A percentile compares a stretch with the other conserved stretches of the same genome.
These are phyloP conservation scores for Diaporthe eres DNA, from an alignment of 2,329 filamentous ascomycete genomes.

Conservation along the genomic window DNA sequence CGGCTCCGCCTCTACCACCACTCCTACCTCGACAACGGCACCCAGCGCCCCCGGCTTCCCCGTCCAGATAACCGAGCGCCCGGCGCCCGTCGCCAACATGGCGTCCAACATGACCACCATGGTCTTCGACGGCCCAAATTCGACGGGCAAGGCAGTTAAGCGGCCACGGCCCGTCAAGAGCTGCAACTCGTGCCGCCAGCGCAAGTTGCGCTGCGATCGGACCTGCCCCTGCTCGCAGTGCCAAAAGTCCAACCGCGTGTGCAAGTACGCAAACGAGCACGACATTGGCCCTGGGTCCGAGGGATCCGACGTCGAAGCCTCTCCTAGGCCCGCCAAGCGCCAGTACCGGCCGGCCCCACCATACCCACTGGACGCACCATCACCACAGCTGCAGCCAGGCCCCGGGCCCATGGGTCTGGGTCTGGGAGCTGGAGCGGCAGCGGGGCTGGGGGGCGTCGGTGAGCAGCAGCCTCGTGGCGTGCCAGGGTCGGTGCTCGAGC, in stretches of 20 bases:
- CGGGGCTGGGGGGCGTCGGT: neutral
- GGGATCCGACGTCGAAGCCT: conserved; percentile 51
- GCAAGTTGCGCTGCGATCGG: conserved; percentile 70
- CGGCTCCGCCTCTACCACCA: conserved; percentile 35
- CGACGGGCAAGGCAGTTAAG: conserved; percentile 59
- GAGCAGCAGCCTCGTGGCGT: conserved; percentile 45
- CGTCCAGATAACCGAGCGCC: conserved; percentile 34
- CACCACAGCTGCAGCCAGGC: conserved; percentile 26
- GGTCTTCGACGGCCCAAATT: conserved; percentile 42
- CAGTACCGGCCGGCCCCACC: conserved; percentile 43
- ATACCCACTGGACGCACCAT: conserved; percentile 33
- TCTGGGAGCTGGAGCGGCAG: neutral
- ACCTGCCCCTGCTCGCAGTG: conserved; percentile 71
- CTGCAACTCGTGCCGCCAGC: conserved; percentile 69
- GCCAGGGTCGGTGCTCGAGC: conserved; percentile 55
- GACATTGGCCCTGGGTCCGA: conserved; percentile 63
- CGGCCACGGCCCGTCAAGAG: conserved; percentile 69
- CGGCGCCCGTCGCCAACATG: conserved; percentile 39
- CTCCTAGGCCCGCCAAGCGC: conserved; percentile 52
- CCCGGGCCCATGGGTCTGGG: conserved; percentile 20
- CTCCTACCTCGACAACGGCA: conserved; percentile 32
- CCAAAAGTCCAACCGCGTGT: conserved; percentile 67
- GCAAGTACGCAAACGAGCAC: conserved; percentile 66
- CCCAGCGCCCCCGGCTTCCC: conserved; percentile 27
- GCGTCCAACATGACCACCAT: conserved; percentile 42